Conservation (phyloP, 2,329 filamentous ascomycete species). For the Rhynchosporium secalis region DNA sequence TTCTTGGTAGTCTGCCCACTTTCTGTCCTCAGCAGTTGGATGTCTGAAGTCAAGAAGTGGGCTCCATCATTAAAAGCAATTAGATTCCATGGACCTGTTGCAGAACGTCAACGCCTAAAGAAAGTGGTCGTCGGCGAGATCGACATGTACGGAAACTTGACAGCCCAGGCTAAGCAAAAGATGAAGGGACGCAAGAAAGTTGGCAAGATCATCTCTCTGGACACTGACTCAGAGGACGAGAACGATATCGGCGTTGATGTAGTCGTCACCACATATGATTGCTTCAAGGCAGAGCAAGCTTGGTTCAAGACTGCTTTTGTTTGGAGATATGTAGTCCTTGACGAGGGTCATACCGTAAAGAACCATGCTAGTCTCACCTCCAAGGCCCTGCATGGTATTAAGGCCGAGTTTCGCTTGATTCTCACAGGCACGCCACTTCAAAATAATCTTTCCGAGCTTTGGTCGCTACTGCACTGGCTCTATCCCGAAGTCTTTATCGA, state of each 20-base stretch:
- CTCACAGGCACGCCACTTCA: slow-evolving; percentile 54
- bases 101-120: slow-evolving; percentile 49
- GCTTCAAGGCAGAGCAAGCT: slow-evolving; percentile 45
- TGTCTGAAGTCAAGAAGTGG: slow-evolving; percentile 49
- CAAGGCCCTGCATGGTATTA: slow-evolving; percentile 38
- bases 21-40: slow-evolving; percentile 52
- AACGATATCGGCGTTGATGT: slow-evolving; percentile 42
- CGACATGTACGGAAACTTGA: slow-evolving; percentile 46
- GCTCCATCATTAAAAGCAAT: slow-evolving; percentile 48
- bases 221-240: slow-evolving; percentile 37
- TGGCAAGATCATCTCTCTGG: slow-evolving; percentile 30
- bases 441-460: slow-evolving; percentile 58
- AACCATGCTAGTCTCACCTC: slow-evolving; percentile 44
- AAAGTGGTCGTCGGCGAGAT: slow-evolving; percentile 47
- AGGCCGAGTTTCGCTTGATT: slow-evolving; percentile 41
- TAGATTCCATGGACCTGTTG: slow-evolving; percentile 48
- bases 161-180: slow-evolving; percentile 34
- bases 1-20: slow-evolving; percentile 52
- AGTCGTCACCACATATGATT: slow-evolving; percentile 53
- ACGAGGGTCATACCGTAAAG: slow-evolving; percentile 52
- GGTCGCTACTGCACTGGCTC: slow-evolving; percentile 58
- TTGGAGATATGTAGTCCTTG: slow-evolving; percentile 54
- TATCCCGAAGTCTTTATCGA: slow-evolving; percentile 57
- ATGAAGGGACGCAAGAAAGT: slow-evolving; percentile 29
- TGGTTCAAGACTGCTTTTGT: slow-evolving; percentile 53